These are phyloP conservation scores for Geosmithia morbida DNA, from an alignment of 2,329 filamentous ascomycete genomes.

Conservation along the genomic window DNA sequence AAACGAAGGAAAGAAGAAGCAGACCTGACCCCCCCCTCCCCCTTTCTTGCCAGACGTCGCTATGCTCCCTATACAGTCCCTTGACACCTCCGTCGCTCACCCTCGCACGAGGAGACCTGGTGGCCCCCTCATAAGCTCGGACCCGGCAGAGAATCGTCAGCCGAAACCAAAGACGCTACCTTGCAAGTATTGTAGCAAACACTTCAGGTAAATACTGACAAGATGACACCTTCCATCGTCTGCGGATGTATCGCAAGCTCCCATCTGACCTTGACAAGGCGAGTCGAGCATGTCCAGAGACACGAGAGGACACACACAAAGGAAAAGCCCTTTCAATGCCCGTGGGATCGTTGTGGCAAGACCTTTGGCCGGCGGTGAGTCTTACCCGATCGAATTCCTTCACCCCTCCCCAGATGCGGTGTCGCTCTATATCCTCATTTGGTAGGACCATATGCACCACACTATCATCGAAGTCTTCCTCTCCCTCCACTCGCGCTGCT, in stretches of 20 bases:
- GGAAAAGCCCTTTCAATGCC: constrained; percentile 48
- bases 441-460: neutral
- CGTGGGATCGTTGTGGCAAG: constrained; percentile 45
- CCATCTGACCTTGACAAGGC: constrained; percentile 20
- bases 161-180: constrained; percentile 48
- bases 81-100: constrained; percentile 28
- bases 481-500: constrained; percentile 1
- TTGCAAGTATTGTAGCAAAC: constrained; percentile 49
- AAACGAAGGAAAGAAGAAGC: neutral
- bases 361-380: constrained; percentile 48
- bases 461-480: neutral
- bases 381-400: neutral
- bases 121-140: constrained; percentile 18
- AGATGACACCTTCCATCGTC: neutral
- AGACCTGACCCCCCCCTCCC: neutral
- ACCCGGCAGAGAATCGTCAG: constrained; percentile 35
- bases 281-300: constrained; percentile 49
- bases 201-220: constrained; percentile 36
- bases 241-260: neutral
- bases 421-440: constrained; percentile 3
- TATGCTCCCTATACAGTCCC: constrained; percentile 39
- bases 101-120: constrained; percentile 7
- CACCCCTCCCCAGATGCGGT: constrained; percentile 3
- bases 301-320: constrained; percentile 52
- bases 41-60: no score